Conservation (phyloP, 768 basidiomycete species). For the Tricholoma sp. region DNA sequence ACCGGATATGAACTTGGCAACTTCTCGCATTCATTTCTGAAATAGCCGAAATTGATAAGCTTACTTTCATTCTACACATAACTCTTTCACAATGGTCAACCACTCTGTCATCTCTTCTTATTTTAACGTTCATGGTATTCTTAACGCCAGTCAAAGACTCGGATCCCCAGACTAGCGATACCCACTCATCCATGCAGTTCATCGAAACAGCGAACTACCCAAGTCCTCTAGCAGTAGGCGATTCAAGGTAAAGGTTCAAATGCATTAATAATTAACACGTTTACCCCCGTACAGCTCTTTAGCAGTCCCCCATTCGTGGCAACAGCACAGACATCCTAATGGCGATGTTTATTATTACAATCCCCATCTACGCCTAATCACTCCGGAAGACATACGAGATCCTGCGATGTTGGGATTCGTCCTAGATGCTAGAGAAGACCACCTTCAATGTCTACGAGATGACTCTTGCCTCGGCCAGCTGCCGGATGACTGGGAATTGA, state of each 20-base stretch:
- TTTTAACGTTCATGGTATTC: constrained; percentile 6
- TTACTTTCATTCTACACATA: constrained; percentile 8
- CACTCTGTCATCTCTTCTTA: constrained; percentile 1
- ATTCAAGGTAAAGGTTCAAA: constrained; percentile 8
- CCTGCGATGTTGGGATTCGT: constrained; percentile 26
- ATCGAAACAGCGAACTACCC: constrained; percentile 17
- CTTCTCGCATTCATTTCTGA: constrained; percentile 19
- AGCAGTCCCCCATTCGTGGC: constrained; percentile 25
- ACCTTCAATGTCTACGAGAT: constrained; percentile 28
- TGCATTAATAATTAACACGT: neutral
- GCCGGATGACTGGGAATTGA: constrained; percentile 35
- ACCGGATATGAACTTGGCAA: constrained; percentile 7
- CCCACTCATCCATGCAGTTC: constrained; percentile 12
- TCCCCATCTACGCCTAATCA: constrained; percentile 27
- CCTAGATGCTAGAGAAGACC: constrained; percentile 30
- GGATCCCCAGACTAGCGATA: neutral
- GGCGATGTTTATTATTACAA: constrained; percentile 42
- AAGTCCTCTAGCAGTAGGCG: constrained; percentile 8
- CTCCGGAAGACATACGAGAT: constrained; percentile 34
- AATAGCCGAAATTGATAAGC: constrained; percentile 18
- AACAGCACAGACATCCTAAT: constrained; percentile 35
- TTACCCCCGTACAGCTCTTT: constrained; percentile 3
- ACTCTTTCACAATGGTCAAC: constrained; percentile 8
- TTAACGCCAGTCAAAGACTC: neutral
- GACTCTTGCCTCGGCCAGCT: constrained; percentile 24